phyloP scores from a whole-genome alignment of 75 land plant genomes.

The Cupressus sempervirens region DNA sequence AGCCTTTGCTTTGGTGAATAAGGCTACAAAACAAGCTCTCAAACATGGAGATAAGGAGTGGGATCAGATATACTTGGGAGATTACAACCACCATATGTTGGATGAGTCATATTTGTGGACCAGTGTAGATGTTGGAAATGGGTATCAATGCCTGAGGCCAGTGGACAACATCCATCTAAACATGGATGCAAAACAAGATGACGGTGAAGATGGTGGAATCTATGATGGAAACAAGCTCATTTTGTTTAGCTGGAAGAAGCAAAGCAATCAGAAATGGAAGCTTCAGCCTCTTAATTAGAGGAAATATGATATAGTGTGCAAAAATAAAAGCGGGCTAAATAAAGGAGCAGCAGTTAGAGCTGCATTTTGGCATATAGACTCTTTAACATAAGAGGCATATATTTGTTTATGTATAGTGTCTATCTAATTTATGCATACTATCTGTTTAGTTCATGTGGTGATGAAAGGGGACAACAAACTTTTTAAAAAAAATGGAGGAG shows the following conservation, averaged over 20 bases:
- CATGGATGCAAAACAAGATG: slow-evolving; percentile 8
- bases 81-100: not conserved
- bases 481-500: too few species aligned
- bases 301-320: too few species aligned
- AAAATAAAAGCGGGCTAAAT: too few species aligned
- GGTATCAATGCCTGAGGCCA: slow-evolving; percentile 16
- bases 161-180: slow-evolving; percentile 12
- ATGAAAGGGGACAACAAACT: too few species aligned
- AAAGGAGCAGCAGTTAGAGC: too few species aligned
- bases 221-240: slow-evolving; percentile 18
- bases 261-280: slow-evolving; percentile 19
- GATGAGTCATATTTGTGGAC: not conserved
- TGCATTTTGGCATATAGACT: too few species aligned
- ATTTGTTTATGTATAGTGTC: too few species aligned
- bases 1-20: slow-evolving; percentile 65
- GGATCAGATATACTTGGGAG: not conserved
- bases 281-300: slow-evolving; percentile 3
- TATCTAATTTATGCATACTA: too few species aligned
- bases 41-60: slow-evolving; percentile 25
- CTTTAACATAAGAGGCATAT: too few species aligned
- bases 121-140: slow-evolving; percentile 16
- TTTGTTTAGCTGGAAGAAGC: slow-evolving; percentile 16
- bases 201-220: slow-evolving; percentile 6
- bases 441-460: too few species aligned
- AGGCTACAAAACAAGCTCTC: slow-evolving; percentile 60